Evolutionary conservation across 108 stramenopile species (phyloP), one percentile per base, ranked within the genome.

Genomic region (Stephanodiscus triporus): DNA sequence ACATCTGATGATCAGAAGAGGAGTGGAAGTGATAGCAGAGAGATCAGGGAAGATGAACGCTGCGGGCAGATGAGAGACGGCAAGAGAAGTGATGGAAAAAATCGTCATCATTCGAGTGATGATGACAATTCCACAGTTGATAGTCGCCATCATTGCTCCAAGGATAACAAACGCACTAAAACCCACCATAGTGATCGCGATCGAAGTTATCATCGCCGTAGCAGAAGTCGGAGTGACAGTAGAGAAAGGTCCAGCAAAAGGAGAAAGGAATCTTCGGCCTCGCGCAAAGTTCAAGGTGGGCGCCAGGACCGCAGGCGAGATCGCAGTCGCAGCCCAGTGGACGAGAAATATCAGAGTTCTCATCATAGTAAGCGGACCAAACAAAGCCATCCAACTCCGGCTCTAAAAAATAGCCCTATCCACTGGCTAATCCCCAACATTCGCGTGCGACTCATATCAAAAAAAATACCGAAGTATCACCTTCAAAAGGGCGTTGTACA

Each of bases 371-470:
- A 53, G 24, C 61, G 17, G 70, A 19, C 69, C 19, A 57, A 59
- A 59, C 56, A 45, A 32, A 2, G 8, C n/a, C 32, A 34, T 53
- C n/a, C 23, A 26, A 55, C 38, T 10, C 63, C 57, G 49, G 19
- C 56, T 62, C 42, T 43, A 40, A 26, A n/a, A n/a, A n/a, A n/a
- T n/a, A n/a, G n/a, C n/a, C 75, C 60, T 23, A 20, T 30, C 22
- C 75, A 74, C 42, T 95, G 95, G 95, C 73, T 93, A 19, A 82
- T 87, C 34, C 88, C 95, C 27, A 82, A 93, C 72, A 95, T 95
- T 61, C 90, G 95, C 9, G 91, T 95, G 0, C 88, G 95, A 6
- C 70, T 95, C 6, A 68, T 92, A 27, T 84, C 92, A 14, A 81
- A 85, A 65, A 89, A 87, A 60, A 65, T 89, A 32, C 89, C 92